Evolutionary conservation across 2,329 filamentous ascomycete species (phyloP).

Genomic region (Fusarium verticillioides): DNA sequence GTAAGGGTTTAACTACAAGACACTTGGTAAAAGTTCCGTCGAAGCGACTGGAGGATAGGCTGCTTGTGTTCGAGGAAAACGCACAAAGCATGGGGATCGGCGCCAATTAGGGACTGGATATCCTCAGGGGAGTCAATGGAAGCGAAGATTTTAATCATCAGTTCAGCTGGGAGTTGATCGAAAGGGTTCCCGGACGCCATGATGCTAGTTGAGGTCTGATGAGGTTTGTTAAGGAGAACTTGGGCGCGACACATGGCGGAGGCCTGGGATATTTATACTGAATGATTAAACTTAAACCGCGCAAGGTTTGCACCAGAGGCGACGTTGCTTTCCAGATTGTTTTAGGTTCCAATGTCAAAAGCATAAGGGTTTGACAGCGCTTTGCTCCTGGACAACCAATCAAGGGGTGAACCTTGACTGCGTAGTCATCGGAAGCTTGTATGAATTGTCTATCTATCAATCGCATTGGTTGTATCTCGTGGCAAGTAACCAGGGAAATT

Average conservation of each 20-base stretch:
- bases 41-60: neutral
- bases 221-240: too few relatives aligned
- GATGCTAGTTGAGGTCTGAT: neutral
- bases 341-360: neutral
- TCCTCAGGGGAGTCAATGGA: neutral
- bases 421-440: too few relatives aligned
- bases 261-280: neutral
- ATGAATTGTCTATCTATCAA: too few relatives aligned
- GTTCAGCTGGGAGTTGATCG: neutral
- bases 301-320: neutral
- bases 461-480: too few relatives aligned
- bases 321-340: fast-evolving
- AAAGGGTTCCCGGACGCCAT: neutral
- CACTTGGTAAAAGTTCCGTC: neutral
- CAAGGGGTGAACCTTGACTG: too few relatives aligned
- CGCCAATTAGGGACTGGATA: fast-evolving
- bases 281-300: fast-evolving
- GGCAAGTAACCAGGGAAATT: too few relatives aligned
- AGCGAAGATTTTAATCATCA: neutral
- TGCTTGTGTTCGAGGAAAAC: neutral
- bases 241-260: neutral
- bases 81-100: neutral
- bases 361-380: neutral
- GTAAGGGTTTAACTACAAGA: neutral
- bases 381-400: too few relatives aligned